Percentiles rank a stretch among this genome's conserved stretches.
Evolutionary conservation across 345 rosid species (phyloP).

Genomic region (Citrus hindsii): DNA sequence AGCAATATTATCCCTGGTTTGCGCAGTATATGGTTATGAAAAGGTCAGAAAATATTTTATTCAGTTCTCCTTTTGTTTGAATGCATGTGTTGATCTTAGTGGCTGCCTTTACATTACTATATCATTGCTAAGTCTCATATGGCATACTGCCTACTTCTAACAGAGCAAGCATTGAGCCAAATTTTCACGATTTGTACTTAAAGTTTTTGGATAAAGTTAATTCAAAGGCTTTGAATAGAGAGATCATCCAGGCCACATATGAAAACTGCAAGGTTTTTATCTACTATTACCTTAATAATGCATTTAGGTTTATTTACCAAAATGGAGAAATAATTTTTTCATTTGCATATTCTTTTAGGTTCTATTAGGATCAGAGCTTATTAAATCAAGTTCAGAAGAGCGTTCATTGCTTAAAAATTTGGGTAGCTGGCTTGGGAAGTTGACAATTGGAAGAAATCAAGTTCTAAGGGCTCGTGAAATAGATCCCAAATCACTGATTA

Average conservation of each 20-base stretch:
- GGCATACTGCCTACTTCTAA: background rate
- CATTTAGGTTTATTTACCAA: background rate
- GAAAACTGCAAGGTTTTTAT: constrained; percentile 92
- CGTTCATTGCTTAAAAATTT: constrained; percentile 91
- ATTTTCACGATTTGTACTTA: constrained; percentile 93
- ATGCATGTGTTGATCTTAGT: background rate
- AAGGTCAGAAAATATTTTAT: constrained; percentile 42
- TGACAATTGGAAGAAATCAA: constrained; percentile 93
- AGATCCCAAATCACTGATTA: constrained; percentile 95
- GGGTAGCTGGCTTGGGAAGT: constrained; percentile 99
- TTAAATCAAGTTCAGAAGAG: constrained; percentile 96
- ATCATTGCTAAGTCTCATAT: background rate
- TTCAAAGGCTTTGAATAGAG: constrained; percentile 75
- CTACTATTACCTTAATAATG: background rate
- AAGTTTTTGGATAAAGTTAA: constrained; percentile 89
- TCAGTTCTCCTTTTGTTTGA: background rate
- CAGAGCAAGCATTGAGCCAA: constrained; percentile 99
- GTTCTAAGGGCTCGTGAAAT: constrained; percentile 93
- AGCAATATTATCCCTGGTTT: constrained; percentile 89
- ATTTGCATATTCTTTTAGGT: constrained; percentile 47
- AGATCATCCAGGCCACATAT: constrained; percentile 83
- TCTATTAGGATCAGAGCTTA: constrained; percentile 94
- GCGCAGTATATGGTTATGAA: constrained; percentile 99
- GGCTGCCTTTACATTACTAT: background rate
- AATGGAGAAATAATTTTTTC: background rate